Percentiles rank a stretch among this genome's conserved stretches.
Conservation (phyloP, 345 rosid species). For the Acer saccharum region DNA sequence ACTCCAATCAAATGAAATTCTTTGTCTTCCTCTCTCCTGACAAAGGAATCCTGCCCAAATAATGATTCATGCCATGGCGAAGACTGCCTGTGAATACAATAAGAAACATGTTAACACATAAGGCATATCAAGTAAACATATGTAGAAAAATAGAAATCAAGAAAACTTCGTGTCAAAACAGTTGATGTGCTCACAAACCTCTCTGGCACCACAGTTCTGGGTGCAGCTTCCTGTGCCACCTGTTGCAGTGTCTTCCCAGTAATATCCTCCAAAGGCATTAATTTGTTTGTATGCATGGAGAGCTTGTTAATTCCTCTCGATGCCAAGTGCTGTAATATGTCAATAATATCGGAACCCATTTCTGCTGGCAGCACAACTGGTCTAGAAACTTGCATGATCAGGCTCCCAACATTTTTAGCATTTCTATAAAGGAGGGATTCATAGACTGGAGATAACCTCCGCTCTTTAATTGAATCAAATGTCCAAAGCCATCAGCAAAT, state of each 20-base stretch:
- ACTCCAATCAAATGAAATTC: constrained; percentile 17
- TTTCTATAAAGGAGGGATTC: constrained; percentile 51
- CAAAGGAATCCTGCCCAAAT: constrained; percentile 10
- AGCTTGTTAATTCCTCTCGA: constrained; percentile 51
- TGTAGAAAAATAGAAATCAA: constrained; percentile 6
- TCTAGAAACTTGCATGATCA: constrained; percentile 63
- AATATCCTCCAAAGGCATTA: constrained; percentile 73
- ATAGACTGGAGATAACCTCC: constrained; percentile 64
- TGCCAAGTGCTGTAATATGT: constrained; percentile 49
- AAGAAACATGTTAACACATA: constrained; percentile 10
- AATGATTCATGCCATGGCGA: constrained; percentile 17
- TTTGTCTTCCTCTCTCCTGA: constrained; percentile 20
- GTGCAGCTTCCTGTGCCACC: constrained; percentile 35
- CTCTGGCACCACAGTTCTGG: constrained; percentile 17
- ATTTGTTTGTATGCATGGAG: constrained; percentile 36
- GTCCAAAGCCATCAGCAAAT: constrained; percentile 54
- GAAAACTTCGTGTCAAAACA: neutral
- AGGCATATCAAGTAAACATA: constrained; percentile 13
- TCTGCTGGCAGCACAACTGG: constrained; percentile 57
- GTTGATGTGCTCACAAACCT: constrained; percentile 36
- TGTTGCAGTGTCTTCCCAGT: constrained; percentile 58
- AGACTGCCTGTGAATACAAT: constrained; percentile 30
- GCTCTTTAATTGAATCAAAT: constrained; percentile 39
- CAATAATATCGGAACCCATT: constrained; percentile 60
- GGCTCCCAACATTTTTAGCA: constrained; percentile 46